phyloP scores from a whole-genome alignment of 2,329 filamentous ascomycete species.

The Sporothrix euskadiensis region DNA sequence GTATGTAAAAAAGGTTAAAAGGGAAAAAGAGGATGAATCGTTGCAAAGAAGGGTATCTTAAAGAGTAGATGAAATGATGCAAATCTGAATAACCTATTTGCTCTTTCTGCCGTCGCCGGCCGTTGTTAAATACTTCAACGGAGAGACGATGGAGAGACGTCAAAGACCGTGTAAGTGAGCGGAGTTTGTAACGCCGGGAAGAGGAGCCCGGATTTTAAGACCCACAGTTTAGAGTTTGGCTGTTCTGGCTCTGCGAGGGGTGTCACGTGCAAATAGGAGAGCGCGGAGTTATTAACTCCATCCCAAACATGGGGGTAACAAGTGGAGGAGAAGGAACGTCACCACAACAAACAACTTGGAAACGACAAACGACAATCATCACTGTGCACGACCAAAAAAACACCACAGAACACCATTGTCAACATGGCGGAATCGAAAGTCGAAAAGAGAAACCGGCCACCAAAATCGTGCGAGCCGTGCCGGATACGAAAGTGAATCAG shows the following conservation, averaged over 20 bases:
- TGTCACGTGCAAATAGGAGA: not conserved
- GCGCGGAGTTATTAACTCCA: conserved; percentile 28
- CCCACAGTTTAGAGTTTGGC: not conserved
- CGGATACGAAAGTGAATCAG: conserved; percentile 39
- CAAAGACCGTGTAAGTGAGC: conserved; percentile 15
- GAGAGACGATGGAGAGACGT: no score
- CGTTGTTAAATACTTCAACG: not conserved
- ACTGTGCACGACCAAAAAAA: not conserved
- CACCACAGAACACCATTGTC: not conserved
- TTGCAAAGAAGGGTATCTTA: not conserved
- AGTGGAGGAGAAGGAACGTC: not conserved
- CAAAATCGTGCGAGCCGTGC: conserved; percentile 42
- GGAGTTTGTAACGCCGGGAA: not conserved
- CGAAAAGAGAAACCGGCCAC: conserved; percentile 41
- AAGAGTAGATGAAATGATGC: not conserved
- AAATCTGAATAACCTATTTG: not conserved
- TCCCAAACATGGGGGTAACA: not conserved
- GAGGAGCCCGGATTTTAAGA: not conserved
- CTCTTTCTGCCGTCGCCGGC: not conserved
- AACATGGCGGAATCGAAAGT: conserved; percentile 29
- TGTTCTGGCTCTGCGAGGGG: not conserved
- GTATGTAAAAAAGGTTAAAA: not conserved
- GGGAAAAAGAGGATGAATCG: not conserved
- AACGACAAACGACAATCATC: not conserved
- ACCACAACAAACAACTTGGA: not conserved